Conservation (phyloP, 78 protist genomes). For the Dictyostelium brefeldianum region DNA sequence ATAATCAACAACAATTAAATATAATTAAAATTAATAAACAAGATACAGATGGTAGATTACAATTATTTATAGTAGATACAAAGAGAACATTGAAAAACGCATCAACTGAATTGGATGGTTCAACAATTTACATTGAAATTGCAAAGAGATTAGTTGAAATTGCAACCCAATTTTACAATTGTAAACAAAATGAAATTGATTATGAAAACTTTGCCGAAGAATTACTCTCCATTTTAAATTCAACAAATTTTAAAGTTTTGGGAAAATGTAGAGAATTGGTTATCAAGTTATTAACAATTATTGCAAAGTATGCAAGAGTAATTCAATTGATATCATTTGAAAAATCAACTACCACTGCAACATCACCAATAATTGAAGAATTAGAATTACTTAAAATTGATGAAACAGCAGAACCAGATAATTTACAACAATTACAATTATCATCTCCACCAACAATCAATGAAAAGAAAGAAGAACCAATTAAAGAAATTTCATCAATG, state of each 20-base stretch:
- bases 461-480: background rate
- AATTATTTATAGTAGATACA: conserved; percentile 32
- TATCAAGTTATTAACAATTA: conserved; percentile 30
- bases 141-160: background rate
- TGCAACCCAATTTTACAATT: background rate
- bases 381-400: background rate
- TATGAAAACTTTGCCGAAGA: conserved; percentile 29
- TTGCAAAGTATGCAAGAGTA: conserved; percentile 54
- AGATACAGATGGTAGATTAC: conserved; percentile 44
- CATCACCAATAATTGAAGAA: background rate
- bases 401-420: background rate
- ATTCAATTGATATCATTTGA: conserved; percentile 8
- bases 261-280: conserved; percentile 41
- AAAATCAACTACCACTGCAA: background rate
- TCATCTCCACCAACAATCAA: background rate
- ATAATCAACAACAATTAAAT: background rate
- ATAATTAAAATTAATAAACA: conserved; percentile 21
- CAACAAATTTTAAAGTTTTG: background rate
- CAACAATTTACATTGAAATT: background rate
- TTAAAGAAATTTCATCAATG: background rate
- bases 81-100: conserved; percentile 7
- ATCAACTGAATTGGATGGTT: background rate
- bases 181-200: conserved; percentile 11
- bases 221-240: conserved; percentile 1
- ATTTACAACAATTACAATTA: background rate